Percentiles rank a stretch among this genome's conserved stretches.
Conservation (phyloP, 352 stramenopile species). For the Elongisporangium anandrum region DNA sequence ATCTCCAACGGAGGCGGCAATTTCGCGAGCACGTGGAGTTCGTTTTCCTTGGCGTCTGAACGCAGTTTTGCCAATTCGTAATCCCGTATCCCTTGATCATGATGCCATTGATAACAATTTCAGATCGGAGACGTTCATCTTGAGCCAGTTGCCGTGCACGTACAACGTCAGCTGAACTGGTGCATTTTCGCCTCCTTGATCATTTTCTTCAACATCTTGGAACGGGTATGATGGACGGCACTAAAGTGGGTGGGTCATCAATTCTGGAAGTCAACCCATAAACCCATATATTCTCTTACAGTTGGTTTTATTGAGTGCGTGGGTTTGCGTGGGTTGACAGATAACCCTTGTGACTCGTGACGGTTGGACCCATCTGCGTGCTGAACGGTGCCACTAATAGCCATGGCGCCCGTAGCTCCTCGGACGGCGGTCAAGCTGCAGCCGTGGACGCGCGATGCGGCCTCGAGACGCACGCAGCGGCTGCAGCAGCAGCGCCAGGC, state of each 20-base stretch:
- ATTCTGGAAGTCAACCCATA: background rate
- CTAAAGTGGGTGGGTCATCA: background rate
- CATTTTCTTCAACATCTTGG: too few species aligned
- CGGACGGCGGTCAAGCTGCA: slow-evolving; percentile 63
- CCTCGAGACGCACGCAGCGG: slow-evolving; percentile 42
- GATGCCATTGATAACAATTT: too few species aligned
- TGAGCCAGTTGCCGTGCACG: too few species aligned
- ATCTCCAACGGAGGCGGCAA: background rate
- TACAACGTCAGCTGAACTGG: background rate
- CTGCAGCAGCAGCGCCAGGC: slow-evolving; percentile 74
- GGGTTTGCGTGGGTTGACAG: background rate
- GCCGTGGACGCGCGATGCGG: slow-evolving; percentile 59
- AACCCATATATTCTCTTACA: background rate
- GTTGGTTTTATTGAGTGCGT: background rate
- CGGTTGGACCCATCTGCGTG: background rate
- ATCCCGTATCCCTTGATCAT: too few species aligned
- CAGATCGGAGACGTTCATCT: too few species aligned
- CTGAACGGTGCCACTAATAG: background rate
- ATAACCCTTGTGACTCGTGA: background rate
- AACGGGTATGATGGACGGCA: too few species aligned
- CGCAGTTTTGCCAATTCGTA: too few species aligned
- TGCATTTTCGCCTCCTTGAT: background rate
- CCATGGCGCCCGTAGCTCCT: background rate
- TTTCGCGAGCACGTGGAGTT: too few species aligned
- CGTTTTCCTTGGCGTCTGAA: too few species aligned